A percentile compares a stretch with the other conserved stretches of the same genome.
These are phyloP conservation scores for Chaetomium olivaceum DNA, from an alignment of 2,329 filamentous ascomycete species.

Conservation along the genomic window DNA sequence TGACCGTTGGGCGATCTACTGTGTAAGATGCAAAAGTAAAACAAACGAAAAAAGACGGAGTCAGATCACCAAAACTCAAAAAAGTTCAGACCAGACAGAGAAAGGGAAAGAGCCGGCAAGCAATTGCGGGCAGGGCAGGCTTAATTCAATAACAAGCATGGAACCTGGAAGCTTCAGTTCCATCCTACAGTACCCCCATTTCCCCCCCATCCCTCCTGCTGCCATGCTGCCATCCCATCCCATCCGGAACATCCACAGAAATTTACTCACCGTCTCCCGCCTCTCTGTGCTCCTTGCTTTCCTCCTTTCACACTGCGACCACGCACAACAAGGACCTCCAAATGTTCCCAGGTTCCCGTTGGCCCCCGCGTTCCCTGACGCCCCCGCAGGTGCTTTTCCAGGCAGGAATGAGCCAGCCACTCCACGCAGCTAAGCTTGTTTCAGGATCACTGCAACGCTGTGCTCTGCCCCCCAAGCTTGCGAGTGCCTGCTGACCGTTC, in stretches of 20 bases:
- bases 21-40: background rate
- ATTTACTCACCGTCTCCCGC: slow-evolving; percentile 8
- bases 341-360: background rate
- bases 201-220: background rate
- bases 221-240: background rate
- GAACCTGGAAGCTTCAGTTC: no score
- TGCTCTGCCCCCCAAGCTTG: background rate
- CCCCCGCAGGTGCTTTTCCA: background rate
- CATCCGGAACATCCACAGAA: background rate
- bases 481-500: slow-evolving; percentile 1
- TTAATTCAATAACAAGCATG: background rate
- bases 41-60: background rate
- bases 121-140: background rate
- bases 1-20: background rate
- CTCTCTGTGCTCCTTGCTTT: background rate
- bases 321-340: background rate
- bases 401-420: background rate
- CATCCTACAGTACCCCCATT: no score
- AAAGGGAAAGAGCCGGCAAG: background rate
- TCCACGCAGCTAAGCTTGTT: slow-evolving; percentile 28
- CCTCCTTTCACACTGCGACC: background rate
- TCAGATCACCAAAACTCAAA: background rate
- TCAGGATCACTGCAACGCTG: slow-evolving; percentile 15
- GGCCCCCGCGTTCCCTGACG: background rate
- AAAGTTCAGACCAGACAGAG: background rate